Conservation (phyloP, 495 filamentous ascomycete species). For the Bacidia gigantensis region DNA sequence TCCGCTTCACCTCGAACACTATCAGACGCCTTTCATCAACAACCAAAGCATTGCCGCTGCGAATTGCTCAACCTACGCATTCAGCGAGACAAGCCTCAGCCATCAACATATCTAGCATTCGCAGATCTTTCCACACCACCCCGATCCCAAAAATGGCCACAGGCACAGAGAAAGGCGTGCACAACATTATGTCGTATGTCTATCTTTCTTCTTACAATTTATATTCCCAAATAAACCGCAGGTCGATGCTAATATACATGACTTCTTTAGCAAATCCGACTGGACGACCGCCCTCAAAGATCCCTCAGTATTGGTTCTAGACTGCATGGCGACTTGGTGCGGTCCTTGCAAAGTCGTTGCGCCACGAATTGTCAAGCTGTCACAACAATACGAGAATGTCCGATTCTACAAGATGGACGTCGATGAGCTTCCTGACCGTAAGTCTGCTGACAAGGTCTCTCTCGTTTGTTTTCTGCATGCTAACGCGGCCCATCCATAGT, state of each 20-base stretch:
- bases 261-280: constrained; percentile 41
- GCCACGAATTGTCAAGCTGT: constrained; percentile 48
- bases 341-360: constrained; percentile 88
- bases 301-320: constrained; percentile 53
- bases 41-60: background rate
- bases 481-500: constrained; percentile 27
- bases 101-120: too few species aligned
- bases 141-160: constrained; percentile 26
- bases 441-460: background rate
- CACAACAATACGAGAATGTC: constrained; percentile 37
- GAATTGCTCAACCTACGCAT: background rate
- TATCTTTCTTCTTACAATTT: background rate
- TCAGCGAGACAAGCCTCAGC: background rate
- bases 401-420: constrained; percentile 91
- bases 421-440: constrained; percentile 54
- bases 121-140: background rate
- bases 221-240: background rate
- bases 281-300: constrained; percentile 44
- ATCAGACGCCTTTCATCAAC: background rate
- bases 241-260: background rate
- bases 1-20: background rate
- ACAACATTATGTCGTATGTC: background rate
- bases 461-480: too few species aligned
- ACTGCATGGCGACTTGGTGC: constrained; percentile 87
- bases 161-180: constrained; percentile 36